Percentiles rank a stretch among this genome's conserved stretches.
Conservation (phyloP, 352 stramenopile genomes). For the Thraustochytrium striatum region DNA sequence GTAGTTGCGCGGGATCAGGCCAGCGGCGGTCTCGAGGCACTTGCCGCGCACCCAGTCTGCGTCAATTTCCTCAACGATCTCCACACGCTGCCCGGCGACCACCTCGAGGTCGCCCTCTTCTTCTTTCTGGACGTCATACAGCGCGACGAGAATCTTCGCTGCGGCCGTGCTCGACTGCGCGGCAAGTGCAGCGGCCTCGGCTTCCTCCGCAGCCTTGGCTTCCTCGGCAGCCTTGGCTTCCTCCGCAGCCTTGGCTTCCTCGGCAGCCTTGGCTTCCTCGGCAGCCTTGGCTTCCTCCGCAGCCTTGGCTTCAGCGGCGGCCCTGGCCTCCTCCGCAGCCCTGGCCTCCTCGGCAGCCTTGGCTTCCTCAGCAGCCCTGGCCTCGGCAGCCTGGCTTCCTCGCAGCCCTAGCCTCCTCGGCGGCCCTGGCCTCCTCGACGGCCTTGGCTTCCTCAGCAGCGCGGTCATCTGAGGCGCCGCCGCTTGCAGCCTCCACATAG, state of each 20-base stretch:
- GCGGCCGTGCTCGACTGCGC: too few relatives aligned
- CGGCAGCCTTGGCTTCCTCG: neutral
- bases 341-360: neutral
- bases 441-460: neutral
- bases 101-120: conserved; percentile 10
- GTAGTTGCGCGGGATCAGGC: neutral
- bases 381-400: too few relatives aligned
- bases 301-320: neutral
- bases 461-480: neutral
- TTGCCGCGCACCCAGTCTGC: neutral
- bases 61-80: conserved; percentile 27
- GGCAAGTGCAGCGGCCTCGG: too few relatives aligned
- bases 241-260: too few relatives aligned
- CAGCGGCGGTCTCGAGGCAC: neutral
- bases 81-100: neutral
- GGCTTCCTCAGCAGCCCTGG: neutral
- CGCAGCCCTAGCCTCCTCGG: neutral
- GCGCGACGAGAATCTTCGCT: neutral
- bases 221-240: too few relatives aligned
- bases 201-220: too few relatives aligned
- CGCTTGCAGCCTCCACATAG: neutral
- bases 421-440: neutral
- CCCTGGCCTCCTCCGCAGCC: neutral
- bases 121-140: conserved; percentile 14
- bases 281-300: neutral